Conservation (phyloP, 352 stramenopile genomes). For the Stephanocyclus meneghinianus region DNA sequence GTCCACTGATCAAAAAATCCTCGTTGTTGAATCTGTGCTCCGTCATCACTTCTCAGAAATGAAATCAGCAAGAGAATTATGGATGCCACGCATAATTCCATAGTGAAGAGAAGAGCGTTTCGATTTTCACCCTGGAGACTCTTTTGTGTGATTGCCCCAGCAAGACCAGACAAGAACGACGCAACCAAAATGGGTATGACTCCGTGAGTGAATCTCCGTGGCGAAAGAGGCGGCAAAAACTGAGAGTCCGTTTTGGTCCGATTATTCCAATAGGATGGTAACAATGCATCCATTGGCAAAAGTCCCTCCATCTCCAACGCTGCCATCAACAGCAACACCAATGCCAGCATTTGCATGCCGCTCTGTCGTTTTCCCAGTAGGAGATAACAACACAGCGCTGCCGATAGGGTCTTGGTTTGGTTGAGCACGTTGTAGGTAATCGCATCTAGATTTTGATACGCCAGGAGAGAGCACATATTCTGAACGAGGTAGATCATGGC, state of each 20-base stretch:
- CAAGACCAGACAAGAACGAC: conserved; percentile 75
- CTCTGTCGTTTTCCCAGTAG: conserved; percentile 73
- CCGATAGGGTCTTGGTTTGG: conserved; percentile 81
- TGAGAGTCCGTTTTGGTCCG: neutral
- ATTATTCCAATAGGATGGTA: conserved; percentile 12
- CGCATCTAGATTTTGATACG: conserved; percentile 82
- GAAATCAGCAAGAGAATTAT: conserved; percentile 56
- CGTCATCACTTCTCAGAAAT: conserved; percentile 62
- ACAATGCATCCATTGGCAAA: conserved; percentile 44
- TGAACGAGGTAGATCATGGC: conserved; percentile 78
- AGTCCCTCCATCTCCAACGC: conserved; percentile 79
- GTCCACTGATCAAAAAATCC: conserved; percentile 79
- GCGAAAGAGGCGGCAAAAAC: conserved; percentile 16
- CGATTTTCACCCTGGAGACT: conserved; percentile 64
- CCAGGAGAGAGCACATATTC: conserved; percentile 73
- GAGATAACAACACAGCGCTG: conserved; percentile 78
- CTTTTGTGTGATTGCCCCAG: conserved; percentile 77
- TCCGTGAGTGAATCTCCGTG: conserved; percentile 65
- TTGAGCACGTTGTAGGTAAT: conserved; percentile 83
- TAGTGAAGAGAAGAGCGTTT: conserved; percentile 65
- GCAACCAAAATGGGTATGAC: conserved; percentile 77
- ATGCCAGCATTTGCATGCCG: conserved; percentile 64
- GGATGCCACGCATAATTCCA: conserved; percentile 72
- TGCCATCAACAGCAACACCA: conserved; percentile 66
- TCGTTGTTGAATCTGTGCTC: conserved; percentile 53